A percentile compares a stretch with the other conserved stretches of the same genome.
Evolutionary conservation across 331 rosid species (phyloP).

Genomic region (Cydonia oblonga): DNA sequence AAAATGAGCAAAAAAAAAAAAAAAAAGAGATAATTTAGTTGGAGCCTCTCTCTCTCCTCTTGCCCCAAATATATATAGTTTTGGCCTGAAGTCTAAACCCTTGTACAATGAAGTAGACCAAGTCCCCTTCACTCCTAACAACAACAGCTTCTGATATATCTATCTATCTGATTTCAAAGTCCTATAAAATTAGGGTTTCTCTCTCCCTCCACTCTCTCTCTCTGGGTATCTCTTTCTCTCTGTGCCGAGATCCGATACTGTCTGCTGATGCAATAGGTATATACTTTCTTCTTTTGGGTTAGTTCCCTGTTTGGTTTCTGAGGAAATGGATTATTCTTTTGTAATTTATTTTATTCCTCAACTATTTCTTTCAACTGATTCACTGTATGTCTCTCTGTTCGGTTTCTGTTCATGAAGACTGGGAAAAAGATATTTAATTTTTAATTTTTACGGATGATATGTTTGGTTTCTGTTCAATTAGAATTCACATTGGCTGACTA

Average conservation of each 20-base stretch:
- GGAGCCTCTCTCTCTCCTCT: no score
- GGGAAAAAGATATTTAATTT: no score
- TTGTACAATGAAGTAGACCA: neutral
- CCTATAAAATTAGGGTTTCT: slow-evolving; percentile 20
- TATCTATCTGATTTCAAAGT: neutral
- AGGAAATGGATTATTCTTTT: neutral
- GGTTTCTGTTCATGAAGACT: neutral
- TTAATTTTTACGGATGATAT: neutral
- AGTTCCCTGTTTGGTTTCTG: neutral
- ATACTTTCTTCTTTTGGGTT: neutral
- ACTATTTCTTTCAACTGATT: neutral
- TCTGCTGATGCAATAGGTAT: slow-evolving; percentile 7
- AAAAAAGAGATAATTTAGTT: no score
- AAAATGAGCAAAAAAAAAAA: no score
- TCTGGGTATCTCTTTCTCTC: neutral
- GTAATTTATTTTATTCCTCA: neutral
- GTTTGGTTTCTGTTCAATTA: neutral
- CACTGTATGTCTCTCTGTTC: neutral
- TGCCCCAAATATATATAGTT: no score
- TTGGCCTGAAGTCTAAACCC: no score
- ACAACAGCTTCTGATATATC: neutral
- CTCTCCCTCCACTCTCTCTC: slow-evolving; percentile 14
- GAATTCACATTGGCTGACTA: neutral
- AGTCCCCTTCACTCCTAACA: neutral
- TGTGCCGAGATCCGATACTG: slow-evolving; percentile 8